Evolutionary conservation across 192 early-diverging fungal species (phyloP).

Genomic region (Dimargaris cristalligena): DNA sequence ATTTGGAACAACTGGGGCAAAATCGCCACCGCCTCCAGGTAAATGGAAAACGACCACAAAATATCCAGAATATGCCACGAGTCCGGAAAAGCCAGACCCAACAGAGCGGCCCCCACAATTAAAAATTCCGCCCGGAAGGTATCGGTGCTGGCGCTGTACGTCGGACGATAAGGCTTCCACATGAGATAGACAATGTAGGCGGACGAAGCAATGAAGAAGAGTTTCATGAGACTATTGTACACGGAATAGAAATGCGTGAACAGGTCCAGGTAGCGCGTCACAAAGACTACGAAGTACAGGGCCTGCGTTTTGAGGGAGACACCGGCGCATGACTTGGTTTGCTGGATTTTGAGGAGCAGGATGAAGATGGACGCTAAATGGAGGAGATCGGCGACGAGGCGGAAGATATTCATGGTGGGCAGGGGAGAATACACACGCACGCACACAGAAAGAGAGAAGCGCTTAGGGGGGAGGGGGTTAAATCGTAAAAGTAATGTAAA

Average conservation of each 20-base stretch:
- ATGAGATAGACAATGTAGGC: constrained; percentile 86
- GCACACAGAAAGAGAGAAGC: no score
- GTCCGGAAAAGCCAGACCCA: constrained; percentile 62
- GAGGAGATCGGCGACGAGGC: constrained; percentile 78
- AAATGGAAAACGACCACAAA: constrained; percentile 94
- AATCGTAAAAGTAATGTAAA: no score
- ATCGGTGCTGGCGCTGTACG: constrained; percentile 84
- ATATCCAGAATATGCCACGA: constrained; percentile 54
- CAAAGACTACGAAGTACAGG: constrained; percentile 79
- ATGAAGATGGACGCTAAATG: constrained; percentile 90
- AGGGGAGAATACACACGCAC: not conserved
- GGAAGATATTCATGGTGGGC: constrained; percentile 77
- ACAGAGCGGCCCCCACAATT: constrained; percentile 42
- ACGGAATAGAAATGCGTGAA: constrained; percentile 52
- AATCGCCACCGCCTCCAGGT: constrained; percentile 91
- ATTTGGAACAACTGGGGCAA: constrained; percentile 96
- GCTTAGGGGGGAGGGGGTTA: no score
- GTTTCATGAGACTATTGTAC: constrained; percentile 92
- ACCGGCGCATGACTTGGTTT: constrained; percentile 76
- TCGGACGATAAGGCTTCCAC: constrained; percentile 65
- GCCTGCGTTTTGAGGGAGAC: constrained; percentile 97
- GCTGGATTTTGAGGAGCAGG: constrained; percentile 78
- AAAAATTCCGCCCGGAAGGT: constrained; percentile 83
- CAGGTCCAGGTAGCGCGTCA: constrained; percentile 89
- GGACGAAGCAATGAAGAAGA: constrained; percentile 78